These are phyloP conservation scores for Gardenia jasminoides DNA, from an alignment of 257 asterid species.

Conservation along the genomic window DNA sequence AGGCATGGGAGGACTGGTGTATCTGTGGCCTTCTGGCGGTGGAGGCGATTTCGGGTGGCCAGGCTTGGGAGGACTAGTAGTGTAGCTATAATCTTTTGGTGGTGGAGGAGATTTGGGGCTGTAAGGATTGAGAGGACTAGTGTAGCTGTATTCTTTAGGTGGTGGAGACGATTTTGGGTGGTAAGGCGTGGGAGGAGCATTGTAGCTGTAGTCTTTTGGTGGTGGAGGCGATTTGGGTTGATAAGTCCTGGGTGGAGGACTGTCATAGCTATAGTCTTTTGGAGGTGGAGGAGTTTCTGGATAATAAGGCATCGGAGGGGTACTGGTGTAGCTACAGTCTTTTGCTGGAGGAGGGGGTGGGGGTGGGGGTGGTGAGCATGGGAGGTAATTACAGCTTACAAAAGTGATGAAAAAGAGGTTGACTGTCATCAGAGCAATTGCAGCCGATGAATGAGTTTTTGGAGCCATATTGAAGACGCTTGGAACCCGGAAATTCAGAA, in stretches of 20 bases:
- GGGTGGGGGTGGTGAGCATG: constrained; percentile 21
- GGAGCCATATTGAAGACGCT: neutral
- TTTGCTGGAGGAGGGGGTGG: constrained; percentile 21
- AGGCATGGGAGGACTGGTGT: neutral
- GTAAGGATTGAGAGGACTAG: no score
- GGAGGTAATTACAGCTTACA: constrained; percentile 24
- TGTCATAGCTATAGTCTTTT: neutral
- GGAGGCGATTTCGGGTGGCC: no score
- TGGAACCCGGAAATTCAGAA: neutral
- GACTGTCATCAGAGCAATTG: constrained; percentile 22
- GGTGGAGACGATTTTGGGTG: no score
- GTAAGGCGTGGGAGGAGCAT: no score
- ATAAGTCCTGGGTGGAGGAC: neutral
- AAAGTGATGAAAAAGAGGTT: constrained; percentile 32
- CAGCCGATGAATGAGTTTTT: constrained; percentile 1
- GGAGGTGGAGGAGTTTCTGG: neutral
- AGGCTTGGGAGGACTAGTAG: no score
- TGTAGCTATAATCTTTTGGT: no score
- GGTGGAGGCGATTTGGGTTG: neutral
- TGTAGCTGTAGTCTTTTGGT: neutral
- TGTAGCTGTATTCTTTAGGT: no score
- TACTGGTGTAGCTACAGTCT: neutral
- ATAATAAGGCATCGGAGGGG: neutral
- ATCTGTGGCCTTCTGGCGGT: no score
- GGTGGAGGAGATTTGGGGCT: no score